A percentile compares a stretch with the other conserved stretches of the same genome.
phyloP scores from a whole-genome alignment of 257 asterid genomes.

The Solanum paucissectum region DNA sequence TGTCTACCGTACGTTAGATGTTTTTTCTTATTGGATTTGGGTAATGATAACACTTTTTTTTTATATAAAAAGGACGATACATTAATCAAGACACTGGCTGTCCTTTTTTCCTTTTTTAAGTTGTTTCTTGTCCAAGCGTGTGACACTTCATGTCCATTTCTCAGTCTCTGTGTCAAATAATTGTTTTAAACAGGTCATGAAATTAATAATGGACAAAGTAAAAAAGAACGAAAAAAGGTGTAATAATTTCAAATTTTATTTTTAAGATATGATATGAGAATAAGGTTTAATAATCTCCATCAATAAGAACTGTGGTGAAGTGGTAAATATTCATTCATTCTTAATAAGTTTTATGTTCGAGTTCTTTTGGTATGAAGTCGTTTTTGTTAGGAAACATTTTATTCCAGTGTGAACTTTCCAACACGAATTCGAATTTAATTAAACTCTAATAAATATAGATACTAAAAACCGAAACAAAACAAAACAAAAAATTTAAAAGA shows the following conservation, averaged over 20 bases:
- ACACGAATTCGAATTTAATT: too few relatives aligned
- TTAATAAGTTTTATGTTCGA: too few relatives aligned
- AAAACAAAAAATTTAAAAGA: not conserved
- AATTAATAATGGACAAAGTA: not conserved
- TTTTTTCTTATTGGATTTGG: not conserved
- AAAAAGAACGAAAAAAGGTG: too few relatives aligned
- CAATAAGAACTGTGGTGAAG: too few relatives aligned
- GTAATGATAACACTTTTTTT: too few relatives aligned
- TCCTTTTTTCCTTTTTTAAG: not conserved
- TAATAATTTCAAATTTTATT: too few relatives aligned
- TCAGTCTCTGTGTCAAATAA: not conserved
- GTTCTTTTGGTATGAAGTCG: too few relatives aligned
- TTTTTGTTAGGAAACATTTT: rapidly evolving
- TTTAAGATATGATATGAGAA: not conserved
- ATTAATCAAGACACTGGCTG: not conserved
- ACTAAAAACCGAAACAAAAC: too few relatives aligned
- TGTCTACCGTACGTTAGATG: not conserved
- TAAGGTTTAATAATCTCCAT: too few relatives aligned
- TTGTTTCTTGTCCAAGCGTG: not conserved
- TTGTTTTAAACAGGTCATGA: not conserved
- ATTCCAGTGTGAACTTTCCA: rapidly evolving
- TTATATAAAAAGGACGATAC: not conserved
- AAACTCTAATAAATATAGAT: too few relatives aligned
- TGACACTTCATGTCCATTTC: not conserved
- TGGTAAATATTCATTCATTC: rapidly evolving